Percentiles rank a stretch among this genome's conserved stretches.
These are phyloP conservation scores for Medicago truncatula DNA, from an alignment of 306 rosid species.

Conservation along the genomic window DNA sequence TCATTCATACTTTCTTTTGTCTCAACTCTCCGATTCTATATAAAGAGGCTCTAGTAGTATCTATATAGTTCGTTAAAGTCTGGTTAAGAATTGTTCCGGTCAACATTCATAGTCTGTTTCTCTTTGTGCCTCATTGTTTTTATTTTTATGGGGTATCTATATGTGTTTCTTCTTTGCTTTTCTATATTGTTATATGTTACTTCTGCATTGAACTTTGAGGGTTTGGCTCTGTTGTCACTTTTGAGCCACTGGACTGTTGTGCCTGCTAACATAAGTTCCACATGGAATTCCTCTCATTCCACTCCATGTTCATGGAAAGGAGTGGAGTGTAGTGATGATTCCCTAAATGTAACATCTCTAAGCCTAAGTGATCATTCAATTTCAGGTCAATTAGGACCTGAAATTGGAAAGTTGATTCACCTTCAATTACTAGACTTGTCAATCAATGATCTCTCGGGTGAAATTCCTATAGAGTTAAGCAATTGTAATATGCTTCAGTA, in stretches of 20 bases:
- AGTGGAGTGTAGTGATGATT: conserved; percentile 57
- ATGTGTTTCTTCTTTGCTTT: conserved; percentile 39
- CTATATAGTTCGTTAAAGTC: no score
- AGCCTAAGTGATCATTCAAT: conserved; percentile 54
- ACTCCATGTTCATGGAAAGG: conserved; percentile 85
- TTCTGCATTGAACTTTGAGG: conserved; percentile 64
- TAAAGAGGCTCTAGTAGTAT: no score
- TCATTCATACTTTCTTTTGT: background rate
- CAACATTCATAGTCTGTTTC: no score
- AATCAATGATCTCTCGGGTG: conserved; percentile 13
- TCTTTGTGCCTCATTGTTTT: background rate
- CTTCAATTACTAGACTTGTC: conserved; percentile 36
- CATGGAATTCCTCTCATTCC: conserved; percentile 70
- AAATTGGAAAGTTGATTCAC: conserved; percentile 48
- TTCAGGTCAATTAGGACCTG: conserved; percentile 67
- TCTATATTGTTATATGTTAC: conserved; percentile 40
- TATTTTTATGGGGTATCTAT: conserved; percentile 34
- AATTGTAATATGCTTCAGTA: conserved; percentile 56
- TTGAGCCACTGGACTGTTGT: conserved; percentile 53
- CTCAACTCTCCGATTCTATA: no score
- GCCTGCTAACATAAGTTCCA: conserved; percentile 52
- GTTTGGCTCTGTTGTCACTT: conserved; percentile 61
- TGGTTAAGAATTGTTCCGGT: background rate
- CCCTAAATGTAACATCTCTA: conserved; percentile 53
- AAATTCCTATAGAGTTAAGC: conserved; percentile 25